Evolutionary conservation across 768 basidiomycete species (phyloP), one percentile per base, ranked within the genome.

Genomic region (Erythrobasidium yunnanense): DNA sequence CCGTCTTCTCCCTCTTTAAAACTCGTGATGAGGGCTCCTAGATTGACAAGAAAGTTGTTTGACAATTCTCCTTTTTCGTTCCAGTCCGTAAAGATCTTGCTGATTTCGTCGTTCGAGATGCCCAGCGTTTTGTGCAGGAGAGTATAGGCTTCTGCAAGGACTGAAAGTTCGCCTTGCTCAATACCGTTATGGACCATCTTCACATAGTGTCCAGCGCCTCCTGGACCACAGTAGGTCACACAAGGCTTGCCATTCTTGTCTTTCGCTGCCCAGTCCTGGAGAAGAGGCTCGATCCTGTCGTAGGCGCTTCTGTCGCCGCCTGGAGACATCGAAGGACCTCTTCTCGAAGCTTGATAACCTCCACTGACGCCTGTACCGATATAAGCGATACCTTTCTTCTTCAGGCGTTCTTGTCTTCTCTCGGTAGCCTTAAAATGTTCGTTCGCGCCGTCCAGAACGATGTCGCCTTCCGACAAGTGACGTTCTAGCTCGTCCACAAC

Each of bases 141-240:
- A 11, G 55, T 55, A 23, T 73, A 70, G 3, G 71, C 66, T 65
- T 77, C 76, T 55, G 73, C 73, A 5, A 77, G 65, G 49, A 76
- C 71, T 1, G 49, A 73, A 4, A 74, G 66, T 35, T 72, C 69
- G 34, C 72, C 75, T 55, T 76, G 74, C 66, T 76, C 76, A 51
- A 76, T 76, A 27, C 75, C 76, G 58, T 77, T 77, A 65, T 77
- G 75, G 18, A 75, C 68, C 71, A 74, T 75, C 69, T 75, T 70
- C 35, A 73, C 70, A 66, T 74, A 75, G 52, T 77, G 70, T 1
- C 76, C 76, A 0, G 74, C 52, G 2, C 76, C 76, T 23, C 75
- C 73, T 7, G 73, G 73, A 3, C 76, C 76, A 2, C 75, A 71
- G 23, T 69, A 68, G 18, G 66, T 46, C 1, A 76, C 75, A 60